Evolutionary conservation across 2,329 filamentous ascomycete genomes (phyloP), one percentile per base, ranked within the genome.

Genomic region (Verticillium zaregamsianum): DNA sequence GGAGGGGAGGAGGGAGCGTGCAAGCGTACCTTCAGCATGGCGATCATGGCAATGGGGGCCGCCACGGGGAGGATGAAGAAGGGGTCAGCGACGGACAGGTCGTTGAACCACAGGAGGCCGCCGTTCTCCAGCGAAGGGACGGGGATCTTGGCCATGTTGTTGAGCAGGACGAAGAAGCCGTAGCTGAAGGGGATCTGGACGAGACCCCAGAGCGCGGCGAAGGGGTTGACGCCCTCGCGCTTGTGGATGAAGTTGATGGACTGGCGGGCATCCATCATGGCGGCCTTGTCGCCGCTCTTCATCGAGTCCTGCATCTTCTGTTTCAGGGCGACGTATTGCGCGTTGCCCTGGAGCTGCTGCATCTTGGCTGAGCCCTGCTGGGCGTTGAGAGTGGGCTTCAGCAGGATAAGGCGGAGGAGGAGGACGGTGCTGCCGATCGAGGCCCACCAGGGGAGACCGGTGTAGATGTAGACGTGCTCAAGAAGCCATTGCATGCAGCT

Each of bases 381-480:
- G 17, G 86, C 83, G 39, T 76, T 72, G 28, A 91, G 71, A 66
- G 86, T 86, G 15, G 91, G 84, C 63, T 89, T 86, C 69, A 94
- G 80, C 66, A 95, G 80, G 57, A 79, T 70, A 9, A 82, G 62
- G 64, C 94, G 91, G 63, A 93, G 77, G 7, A 86, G 62, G 1
- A 93, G 37, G 37, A 90, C 88, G 0, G 89, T 84, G 5, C 82
- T 74, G 55, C 89, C 75, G 68, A 97, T 90, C 63, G 90, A 86
- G 2, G 80, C 87, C 82, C 91, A 93, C 95, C 95, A 98, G 14
- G 92, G 91, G 61, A 92, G 76, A 39, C 90, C 92, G 2, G 75
- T 78, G 68, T 83, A 89, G 64, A 97, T 80, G 76, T 99, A 92
- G 49, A 96, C 72, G 72, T 94, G 87, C 79, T 99, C 95, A 12